Evolutionary conservation across 495 filamentous ascomycete genomes (phyloP), one percentile per base, ranked within the genome.

Genomic region (Glutinoglossum americanum): DNA sequence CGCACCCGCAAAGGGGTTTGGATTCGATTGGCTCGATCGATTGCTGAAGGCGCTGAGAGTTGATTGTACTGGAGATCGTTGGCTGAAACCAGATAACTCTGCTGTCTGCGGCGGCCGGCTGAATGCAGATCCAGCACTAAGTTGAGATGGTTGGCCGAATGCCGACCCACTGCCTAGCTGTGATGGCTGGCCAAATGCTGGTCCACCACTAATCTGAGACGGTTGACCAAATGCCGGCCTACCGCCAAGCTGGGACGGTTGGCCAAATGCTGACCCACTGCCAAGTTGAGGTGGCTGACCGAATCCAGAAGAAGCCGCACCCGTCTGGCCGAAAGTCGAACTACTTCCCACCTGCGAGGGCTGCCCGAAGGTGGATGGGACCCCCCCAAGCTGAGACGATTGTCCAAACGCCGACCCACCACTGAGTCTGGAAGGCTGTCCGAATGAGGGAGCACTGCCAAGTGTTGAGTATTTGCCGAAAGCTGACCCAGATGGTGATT

Each of bases 281-380:
- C 47, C 21, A 9, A 33, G 55, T 30, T 57, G 55, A 53, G 55
- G 54, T 30, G 61, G 41, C 60, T 63, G 59, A 15, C 61, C 61
- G 44, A 63, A 63, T 53, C 41, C 45, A 7, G 60, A 1, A 10
- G 51, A 17, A 13, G 11, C 47, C 26, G 35, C 51, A 15, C 47
- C 54, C 11, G 53, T 13, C 13, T 53, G 49, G 9, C 49, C 49
- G 19, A 53, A 53, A 1, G 49, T 25, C 2, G 49, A 32, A 17
- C 8, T 13, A 10, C n/a, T 13, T 8, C 11, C 25, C 10, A 33
- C 9, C 54, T 56, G 54, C 13, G 62, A 60, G 1, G 60, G 55
- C 51, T 28, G 49, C 1, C 25, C 49, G 28, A 53, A 53, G 8
- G 49, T 19, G 1, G 49, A 10, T 27, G 37, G 13, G 8, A 3